phyloP scores from a whole-genome alignment of 805 yeast species.

The Yamadazyma philogaea region DNA sequence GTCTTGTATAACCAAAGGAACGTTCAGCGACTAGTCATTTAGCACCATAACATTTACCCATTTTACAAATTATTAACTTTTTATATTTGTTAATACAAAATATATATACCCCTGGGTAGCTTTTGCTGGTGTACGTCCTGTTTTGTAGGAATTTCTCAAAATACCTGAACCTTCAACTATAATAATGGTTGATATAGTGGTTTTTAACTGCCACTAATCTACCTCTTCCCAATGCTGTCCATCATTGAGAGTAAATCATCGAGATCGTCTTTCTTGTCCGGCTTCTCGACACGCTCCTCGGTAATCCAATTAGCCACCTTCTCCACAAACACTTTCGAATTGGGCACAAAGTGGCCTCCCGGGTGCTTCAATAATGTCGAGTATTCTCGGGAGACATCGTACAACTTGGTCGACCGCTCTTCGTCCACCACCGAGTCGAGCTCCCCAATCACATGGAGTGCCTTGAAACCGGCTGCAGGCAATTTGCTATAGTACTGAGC shows the following conservation, averaged over 20 bases:
- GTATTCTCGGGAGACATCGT: conserved; percentile 36
- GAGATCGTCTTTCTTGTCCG: conserved; percentile 15
- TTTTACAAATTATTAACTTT: background rate
- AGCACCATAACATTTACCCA: too few relatives aligned
- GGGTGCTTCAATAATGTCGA: conserved; percentile 76
- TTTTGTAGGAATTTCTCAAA: too few relatives aligned
- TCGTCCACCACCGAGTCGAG: conserved; percentile 82
- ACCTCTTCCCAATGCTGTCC: conserved; percentile 26
- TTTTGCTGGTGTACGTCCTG: too few relatives aligned
- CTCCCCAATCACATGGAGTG: conserved; percentile 81
- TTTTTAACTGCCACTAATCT: background rate
- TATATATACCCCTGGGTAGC: too few relatives aligned
- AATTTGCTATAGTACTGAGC: conserved; percentile 20
- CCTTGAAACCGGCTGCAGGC: conserved; percentile 17
- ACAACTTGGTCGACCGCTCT: conserved; percentile 62
- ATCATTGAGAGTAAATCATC: conserved; percentile 39
- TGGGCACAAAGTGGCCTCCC: conserved; percentile 97
- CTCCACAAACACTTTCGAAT: conserved; percentile 53
- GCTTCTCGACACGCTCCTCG: conserved; percentile 12
- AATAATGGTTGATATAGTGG: too few relatives aligned
- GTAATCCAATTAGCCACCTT: conserved; percentile 42
- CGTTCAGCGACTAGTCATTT: too few relatives aligned
- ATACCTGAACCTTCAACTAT: too few relatives aligned
- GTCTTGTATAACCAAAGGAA: too few relatives aligned
- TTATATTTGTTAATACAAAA: background rate